Percentiles rank a stretch among this genome's conserved stretches.
Conservation (phyloP, 331 rosid genomes). For the Pyrus hybrid region DNA sequence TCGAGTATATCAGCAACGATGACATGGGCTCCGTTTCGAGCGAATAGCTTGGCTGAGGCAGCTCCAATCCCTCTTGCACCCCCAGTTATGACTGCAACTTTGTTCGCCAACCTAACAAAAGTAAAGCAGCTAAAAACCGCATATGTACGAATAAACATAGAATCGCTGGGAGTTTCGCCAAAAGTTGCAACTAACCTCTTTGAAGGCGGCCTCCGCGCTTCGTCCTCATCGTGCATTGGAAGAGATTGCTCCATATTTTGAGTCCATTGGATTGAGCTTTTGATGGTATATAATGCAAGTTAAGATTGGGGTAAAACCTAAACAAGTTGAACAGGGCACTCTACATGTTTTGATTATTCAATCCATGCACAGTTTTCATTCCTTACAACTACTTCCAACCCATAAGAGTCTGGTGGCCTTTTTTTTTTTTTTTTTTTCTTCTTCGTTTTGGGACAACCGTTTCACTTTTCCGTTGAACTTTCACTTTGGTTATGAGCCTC, state of each 20-base stretch:
- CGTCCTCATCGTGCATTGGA: background rate
- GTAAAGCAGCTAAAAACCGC: background rate
- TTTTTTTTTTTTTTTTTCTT: background rate
- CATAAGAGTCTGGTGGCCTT: background rate
- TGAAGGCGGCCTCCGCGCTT: background rate
- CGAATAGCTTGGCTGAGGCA: slow-evolving; percentile 54
- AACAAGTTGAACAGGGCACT: background rate
- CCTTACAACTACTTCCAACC: slow-evolving; percentile 16
- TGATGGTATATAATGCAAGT: background rate
- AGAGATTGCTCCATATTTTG: slow-evolving; percentile 3
- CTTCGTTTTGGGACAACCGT: background rate
- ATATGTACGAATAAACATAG: background rate
- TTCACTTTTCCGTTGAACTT: background rate
- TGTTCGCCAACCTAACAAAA: slow-evolving; percentile 36
- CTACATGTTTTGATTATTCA: background rate
- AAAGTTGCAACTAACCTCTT: slow-evolving; percentile 8
- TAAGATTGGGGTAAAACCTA: background rate
- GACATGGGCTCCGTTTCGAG: slow-evolving; percentile 59
- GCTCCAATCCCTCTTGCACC: slow-evolving; percentile 90
- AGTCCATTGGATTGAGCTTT: background rate
- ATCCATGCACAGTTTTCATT: slow-evolving; percentile 4
- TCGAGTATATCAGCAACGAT: slow-evolving; percentile 69
- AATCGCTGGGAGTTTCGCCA: background rate
- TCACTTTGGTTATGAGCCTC: background rate
- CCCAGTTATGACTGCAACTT: slow-evolving; percentile 72